phyloP scores from a whole-genome alignment of 495 filamentous ascomycete species.

The Cercophora newfieldiana region DNA sequence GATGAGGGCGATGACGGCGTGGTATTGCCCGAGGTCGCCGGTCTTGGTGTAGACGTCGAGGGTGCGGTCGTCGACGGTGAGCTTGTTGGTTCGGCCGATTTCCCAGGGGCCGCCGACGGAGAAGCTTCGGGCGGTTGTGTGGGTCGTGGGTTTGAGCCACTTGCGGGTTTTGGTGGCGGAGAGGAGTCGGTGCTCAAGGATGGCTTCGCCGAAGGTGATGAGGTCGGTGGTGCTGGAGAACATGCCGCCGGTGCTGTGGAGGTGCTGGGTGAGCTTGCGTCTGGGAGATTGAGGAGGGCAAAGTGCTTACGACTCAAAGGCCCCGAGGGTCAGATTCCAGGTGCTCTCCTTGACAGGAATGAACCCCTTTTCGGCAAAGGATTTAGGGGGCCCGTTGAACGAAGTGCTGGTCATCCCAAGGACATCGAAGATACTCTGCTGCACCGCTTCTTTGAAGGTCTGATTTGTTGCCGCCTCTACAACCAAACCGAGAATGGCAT shows the following conservation, averaged over 20 bases:
- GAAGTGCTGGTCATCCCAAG: conserved; percentile 40
- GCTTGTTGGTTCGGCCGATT: conserved; percentile 40
- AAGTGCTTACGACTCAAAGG: conserved; percentile 31
- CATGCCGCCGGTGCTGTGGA: conserved; percentile 1
- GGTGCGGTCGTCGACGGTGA: conserved; percentile 39
- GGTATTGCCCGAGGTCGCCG: conserved; percentile 52
- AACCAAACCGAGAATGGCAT: conserved; percentile 40
- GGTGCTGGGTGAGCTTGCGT: background rate
- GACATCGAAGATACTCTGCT: conserved; percentile 38
- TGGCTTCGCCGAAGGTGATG: conserved; percentile 45
- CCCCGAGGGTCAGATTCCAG: conserved; percentile 45
- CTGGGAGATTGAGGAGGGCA: background rate
- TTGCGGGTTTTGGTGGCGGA: conserved; percentile 44
- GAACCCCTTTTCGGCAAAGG: conserved; percentile 41
- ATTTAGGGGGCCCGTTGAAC: conserved; percentile 11
- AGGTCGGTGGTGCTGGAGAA: conserved; percentile 55
- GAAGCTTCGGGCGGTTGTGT: conserved; percentile 46
- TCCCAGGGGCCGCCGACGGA: conserved; percentile 60
- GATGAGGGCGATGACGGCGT: conserved; percentile 45
- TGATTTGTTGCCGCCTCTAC: conserved; percentile 39
- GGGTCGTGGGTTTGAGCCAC: conserved; percentile 56
- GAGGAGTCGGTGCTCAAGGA: conserved; percentile 46
- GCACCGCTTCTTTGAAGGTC: conserved; percentile 32
- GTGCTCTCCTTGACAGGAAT: conserved; percentile 36
- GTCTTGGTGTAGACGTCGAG: conserved; percentile 59